Evolutionary conservation across 2,329 filamentous ascomycete genomes (phyloP), one percentile per base, ranked within the genome.

Genomic region (Diplodia mutila): DNA sequence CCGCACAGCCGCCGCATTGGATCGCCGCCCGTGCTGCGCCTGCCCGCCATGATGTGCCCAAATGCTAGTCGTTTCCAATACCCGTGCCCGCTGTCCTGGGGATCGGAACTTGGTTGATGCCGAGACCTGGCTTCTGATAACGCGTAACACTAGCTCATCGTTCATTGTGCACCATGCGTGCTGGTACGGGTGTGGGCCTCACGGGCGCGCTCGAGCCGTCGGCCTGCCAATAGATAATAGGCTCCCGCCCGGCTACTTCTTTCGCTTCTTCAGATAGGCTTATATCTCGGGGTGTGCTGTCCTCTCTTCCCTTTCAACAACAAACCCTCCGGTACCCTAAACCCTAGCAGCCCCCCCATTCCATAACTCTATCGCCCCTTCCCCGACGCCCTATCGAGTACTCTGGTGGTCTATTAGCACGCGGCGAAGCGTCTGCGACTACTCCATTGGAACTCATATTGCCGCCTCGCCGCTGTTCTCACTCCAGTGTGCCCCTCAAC

Each of bases 81-180:
- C 55, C 37, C 57, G 59, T 63, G 46, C 29, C 46, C 46, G 42
- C 57, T 61, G 57, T 23, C 8, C 57, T 32, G 39, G 57, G 4
- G 21, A 63, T 63, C 59, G 59, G 29, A 39, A 52, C 46, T 29
- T 63, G 46, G 42, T 51, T 63, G 59, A 34, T 39, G 59, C 59
- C 59, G 46, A 63, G 59, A 63, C 59, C 59, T 63, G 25, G 46
- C 46, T 51, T 63, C 46, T 63, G 59, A 63, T 51, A 63, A 63
- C 59, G 59, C 46, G 46, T 63, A 51, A 63, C 59, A 63, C 59
- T 51, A 63, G 25, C 29, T 34, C 59, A 51, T 37, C 42, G 23
- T 25, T 39, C 42, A 51, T 29, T 14, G 59, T 16, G 57, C 57
- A 61, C 42, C 18, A 61, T 61, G 57, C 57, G 25, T n/a, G 37